These are phyloP conservation scores for Chytridiales sp. DNA, from an alignment of 371 early-diverging fungal genomes.

Conservation along the genomic window DNA sequence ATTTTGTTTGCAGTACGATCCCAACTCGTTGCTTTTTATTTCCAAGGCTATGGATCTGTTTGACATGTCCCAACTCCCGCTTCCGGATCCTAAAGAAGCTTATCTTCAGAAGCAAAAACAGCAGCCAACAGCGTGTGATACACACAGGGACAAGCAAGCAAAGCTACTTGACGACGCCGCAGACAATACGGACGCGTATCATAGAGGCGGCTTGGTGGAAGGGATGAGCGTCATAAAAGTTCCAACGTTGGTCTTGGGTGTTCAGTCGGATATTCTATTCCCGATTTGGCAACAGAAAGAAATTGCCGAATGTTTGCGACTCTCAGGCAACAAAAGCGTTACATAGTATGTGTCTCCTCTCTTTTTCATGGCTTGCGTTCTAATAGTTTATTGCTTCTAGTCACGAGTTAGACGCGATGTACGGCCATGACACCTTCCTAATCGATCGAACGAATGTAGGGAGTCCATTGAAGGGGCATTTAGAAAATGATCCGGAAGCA, in stretches of 20 bases:
- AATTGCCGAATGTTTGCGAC: slow-evolving; percentile 80
- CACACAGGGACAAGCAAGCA: not conserved
- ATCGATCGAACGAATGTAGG: slow-evolving; percentile 88
- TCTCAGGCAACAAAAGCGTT: slow-evolving; percentile 79
- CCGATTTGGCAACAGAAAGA: slow-evolving; percentile 95
- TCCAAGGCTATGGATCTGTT: slow-evolving; percentile 98
- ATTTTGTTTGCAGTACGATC: slow-evolving; percentile 89
- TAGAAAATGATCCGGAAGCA: too few species aligned
- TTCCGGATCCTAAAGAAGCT: slow-evolving; percentile 1
- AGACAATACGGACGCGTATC: slow-evolving; percentile 1
- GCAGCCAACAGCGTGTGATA: not conserved
- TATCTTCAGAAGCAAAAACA: not conserved
- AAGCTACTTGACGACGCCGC: not conserved
- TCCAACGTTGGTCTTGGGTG: slow-evolving; percentile 88
- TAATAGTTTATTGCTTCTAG: too few species aligned
- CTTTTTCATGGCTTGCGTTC: too few species aligned
- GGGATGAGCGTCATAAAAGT: slow-evolving; percentile 45
- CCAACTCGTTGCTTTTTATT: slow-evolving; percentile 90
- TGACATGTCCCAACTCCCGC: slow-evolving; percentile 61
- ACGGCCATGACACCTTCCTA: slow-evolving; percentile 96
- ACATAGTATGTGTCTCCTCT: too few species aligned
- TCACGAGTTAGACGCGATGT: slow-evolving; percentile 95
- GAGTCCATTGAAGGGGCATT: slow-evolving; percentile 90
- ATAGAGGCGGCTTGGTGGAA: slow-evolving; percentile 23
- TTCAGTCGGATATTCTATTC: slow-evolving; percentile 92